These are phyloP conservation scores for Gaeumannomyces tritici DNA, from an alignment of 2,329 filamentous ascomycete species.

Conservation along the genomic window DNA sequence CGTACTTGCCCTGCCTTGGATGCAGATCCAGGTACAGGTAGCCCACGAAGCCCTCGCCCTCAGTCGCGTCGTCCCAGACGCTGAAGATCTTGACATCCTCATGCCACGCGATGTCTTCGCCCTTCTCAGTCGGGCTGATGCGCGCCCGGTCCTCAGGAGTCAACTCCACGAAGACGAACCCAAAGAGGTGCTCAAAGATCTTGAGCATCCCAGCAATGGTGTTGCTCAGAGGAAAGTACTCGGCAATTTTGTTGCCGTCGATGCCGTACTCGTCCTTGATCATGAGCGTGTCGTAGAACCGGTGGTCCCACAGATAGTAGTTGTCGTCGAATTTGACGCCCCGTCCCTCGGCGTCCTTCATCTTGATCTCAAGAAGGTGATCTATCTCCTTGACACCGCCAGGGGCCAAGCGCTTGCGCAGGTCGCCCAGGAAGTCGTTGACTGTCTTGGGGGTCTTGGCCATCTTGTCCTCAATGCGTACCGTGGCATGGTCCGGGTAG, in stretches of 20 bases:
- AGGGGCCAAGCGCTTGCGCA: constrained; percentile 55
- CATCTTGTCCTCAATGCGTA: constrained; percentile 78
- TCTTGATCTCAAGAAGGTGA: constrained; percentile 65
- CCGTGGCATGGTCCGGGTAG: constrained; percentile 67
- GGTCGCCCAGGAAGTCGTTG: constrained; percentile 61
- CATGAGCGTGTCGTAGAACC: constrained; percentile 73
- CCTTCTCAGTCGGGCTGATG: constrained; percentile 57
- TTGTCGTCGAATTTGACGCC: constrained; percentile 52
- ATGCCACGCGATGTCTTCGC: constrained; percentile 70
- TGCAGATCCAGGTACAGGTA: constrained; percentile 79
- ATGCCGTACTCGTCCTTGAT: constrained; percentile 73
- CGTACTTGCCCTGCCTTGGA: constrained; percentile 73
- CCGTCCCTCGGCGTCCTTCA: constrained; percentile 53
- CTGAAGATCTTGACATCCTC: constrained; percentile 74
- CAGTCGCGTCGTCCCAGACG: constrained; percentile 68
- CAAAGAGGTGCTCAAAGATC: constrained; percentile 78
- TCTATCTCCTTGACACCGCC: constrained; percentile 63
- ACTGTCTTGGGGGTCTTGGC: constrained; percentile 67
- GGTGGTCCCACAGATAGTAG: constrained; percentile 77
- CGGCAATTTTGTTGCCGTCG: constrained; percentile 69
- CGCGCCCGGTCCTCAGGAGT: constrained; percentile 53
- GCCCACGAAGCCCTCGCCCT: constrained; percentile 65
- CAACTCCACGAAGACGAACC: constrained; percentile 68
- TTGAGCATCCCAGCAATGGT: constrained; percentile 70
- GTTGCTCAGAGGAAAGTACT: constrained; percentile 71